Conservation (phyloP, 139 green algal species). For the Astrephomene gubernaculifera region DNA sequence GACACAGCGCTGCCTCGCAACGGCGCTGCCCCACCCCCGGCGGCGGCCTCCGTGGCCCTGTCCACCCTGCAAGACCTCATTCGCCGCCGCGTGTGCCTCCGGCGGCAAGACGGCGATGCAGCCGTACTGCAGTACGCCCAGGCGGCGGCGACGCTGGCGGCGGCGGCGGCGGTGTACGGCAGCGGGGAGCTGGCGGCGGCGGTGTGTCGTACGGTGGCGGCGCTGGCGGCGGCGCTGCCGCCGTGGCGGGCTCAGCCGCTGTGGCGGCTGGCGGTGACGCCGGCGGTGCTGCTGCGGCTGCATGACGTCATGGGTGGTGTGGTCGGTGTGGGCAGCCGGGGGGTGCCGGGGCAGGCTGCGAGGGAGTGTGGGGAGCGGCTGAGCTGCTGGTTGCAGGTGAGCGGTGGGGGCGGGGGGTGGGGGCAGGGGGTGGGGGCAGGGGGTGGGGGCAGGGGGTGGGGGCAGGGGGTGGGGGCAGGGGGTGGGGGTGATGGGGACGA, state of each 20-base stretch:
- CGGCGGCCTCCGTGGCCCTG: not conserved
- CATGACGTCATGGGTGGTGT: not conserved
- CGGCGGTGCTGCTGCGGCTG: conserved; percentile 23
- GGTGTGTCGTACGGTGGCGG: conserved; percentile 1
- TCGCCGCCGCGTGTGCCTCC: conserved; percentile 7
- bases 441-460: not conserved
- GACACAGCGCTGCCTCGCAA: not conserved
- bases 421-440: not conserved
- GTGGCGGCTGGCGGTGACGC: not conserved
- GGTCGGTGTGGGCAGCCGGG: not conserved
- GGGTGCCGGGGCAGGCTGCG: not conserved
- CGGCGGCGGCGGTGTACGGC: not conserved
- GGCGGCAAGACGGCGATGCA: conserved; percentile 17
- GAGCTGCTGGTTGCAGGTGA: too few relatives aligned
- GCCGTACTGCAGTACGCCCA: conserved; percentile 13
- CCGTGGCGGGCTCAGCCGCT: conserved; percentile 5
- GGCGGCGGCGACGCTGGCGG: not conserved
- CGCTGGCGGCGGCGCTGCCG: conserved; percentile 31
- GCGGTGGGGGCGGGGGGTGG: not conserved
- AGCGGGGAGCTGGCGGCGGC: not conserved
- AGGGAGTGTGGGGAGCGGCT: too few relatives aligned
- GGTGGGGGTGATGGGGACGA: not conserved
- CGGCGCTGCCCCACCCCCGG: not conserved
- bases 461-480: too few relatives aligned
- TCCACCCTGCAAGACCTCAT: not conserved